A percentile compares a stretch with the other conserved stretches of the same genome.
phyloP scores from a whole-genome alignment of 139 green algal species.

The Chlorella sorokiniana region DNA sequence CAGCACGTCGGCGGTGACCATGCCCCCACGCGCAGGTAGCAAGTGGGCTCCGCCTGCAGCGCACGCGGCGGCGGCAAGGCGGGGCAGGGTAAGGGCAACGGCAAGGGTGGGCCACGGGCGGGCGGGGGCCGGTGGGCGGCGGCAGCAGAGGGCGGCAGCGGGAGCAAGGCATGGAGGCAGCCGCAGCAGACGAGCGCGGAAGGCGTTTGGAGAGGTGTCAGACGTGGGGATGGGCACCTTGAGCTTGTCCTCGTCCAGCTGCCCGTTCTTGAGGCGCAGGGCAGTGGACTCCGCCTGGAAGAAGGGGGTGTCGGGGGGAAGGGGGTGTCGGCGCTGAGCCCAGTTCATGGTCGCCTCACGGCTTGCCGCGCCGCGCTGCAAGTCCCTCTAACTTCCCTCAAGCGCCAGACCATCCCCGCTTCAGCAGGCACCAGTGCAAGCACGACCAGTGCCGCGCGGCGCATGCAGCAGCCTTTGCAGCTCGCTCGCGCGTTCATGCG shows the following conservation, averaged over 20 bases:
- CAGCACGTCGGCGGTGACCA: slow-evolving; percentile 63
- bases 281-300: slow-evolving; percentile 14
- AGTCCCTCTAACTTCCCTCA: too few species aligned
- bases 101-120: background rate
- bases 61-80: background rate
- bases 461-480: background rate
- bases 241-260: background rate
- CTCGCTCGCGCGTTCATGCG: background rate
- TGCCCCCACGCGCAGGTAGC: slow-evolving; percentile 58
- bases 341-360: too few species aligned
- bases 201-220: too few species aligned
- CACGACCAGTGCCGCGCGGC: too few species aligned
- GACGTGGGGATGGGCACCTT: too few species aligned
- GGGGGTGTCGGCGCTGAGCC: background rate
- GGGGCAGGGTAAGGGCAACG: background rate
- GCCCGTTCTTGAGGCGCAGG: background rate
- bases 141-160: background rate
- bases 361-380: too few species aligned
- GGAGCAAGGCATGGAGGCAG: too few species aligned
- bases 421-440: too few species aligned
- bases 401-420: too few species aligned
- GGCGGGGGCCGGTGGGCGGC: background rate
- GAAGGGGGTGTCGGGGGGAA: background rate
- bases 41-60: slow-evolving; percentile 26
- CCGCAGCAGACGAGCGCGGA: too few species aligned